Conservation (phyloP, 768 basidiomycete species). For the Multifurca ochricompacta region DNA sequence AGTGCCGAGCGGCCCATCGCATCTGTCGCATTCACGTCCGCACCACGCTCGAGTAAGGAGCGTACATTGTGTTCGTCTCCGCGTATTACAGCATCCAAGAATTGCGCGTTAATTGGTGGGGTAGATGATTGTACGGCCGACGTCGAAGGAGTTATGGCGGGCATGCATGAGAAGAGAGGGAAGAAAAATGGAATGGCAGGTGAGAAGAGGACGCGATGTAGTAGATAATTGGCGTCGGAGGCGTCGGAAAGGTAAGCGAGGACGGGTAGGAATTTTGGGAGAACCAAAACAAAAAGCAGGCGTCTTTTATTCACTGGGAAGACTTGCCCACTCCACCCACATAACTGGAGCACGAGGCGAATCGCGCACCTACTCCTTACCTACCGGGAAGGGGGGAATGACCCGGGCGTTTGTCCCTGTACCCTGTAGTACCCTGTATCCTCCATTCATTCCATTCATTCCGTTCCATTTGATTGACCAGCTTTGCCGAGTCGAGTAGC, state of each 20-base stretch:
- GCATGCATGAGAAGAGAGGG: not conserved
- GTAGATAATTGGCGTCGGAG: slow-evolving; percentile 1
- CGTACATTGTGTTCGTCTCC: slow-evolving; percentile 50
- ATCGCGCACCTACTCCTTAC: not conserved
- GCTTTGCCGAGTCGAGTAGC: not conserved
- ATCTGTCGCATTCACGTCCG: slow-evolving; percentile 63
- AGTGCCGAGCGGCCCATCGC: slow-evolving; percentile 51
- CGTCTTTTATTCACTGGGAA: slow-evolving; percentile 9
- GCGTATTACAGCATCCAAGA: slow-evolving; percentile 39
- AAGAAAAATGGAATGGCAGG: not conserved
- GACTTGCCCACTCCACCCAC: not conserved
- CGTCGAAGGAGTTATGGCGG: slow-evolving; percentile 6
- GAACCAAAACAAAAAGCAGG: not conserved
- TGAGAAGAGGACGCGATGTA: not conserved
- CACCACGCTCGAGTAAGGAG: slow-evolving; percentile 48
- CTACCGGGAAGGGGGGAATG: too few species aligned
- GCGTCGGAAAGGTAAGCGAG: not conserved
- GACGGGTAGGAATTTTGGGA: not conserved
- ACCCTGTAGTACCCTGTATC: too few species aligned
- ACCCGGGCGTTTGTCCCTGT: not conserved
- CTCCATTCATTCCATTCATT: too few species aligned
- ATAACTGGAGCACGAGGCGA: slow-evolving; percentile 7
- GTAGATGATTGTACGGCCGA: not conserved
- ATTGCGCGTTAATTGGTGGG: slow-evolving; percentile 5
- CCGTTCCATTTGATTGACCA: too few species aligned